These are phyloP conservation scores for Termitomyces sp. DNA, from an alignment of 768 basidiomycete species.

Conservation along the genomic window DNA sequence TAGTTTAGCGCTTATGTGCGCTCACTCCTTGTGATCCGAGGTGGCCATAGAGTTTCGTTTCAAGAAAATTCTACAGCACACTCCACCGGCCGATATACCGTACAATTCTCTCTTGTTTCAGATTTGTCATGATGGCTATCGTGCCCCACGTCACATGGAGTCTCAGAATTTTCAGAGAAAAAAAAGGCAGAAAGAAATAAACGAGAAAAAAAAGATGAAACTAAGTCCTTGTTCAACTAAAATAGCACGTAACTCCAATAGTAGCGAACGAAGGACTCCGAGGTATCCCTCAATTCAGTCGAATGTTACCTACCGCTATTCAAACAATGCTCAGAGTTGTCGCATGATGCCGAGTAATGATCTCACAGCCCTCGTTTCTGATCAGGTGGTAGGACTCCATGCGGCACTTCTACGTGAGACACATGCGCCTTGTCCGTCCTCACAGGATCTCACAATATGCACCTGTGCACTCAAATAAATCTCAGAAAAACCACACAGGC, in stretches of 20 bases:
- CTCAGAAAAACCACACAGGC: neutral
- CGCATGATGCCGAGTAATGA: neutral
- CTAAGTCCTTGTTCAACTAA: neutral
- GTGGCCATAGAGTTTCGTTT: constrained; percentile 8
- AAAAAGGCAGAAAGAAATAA: neutral
- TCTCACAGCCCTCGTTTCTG: neutral
- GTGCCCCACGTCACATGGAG: neutral
- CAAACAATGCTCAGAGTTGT: neutral
- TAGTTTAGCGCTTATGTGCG: constrained; percentile 1
- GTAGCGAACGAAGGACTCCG: neutral
- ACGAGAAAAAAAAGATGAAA: neutral
- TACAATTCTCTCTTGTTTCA: neutral
- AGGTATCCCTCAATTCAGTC: neutral
- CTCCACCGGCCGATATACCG: neutral
- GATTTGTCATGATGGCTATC: neutral
- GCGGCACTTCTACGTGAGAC: neutral
- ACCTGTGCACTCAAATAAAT: neutral
- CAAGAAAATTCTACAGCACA: neutral
- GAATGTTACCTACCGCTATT: neutral
- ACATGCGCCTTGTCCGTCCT: neutral
- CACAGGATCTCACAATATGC: neutral
- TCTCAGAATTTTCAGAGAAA: neutral
- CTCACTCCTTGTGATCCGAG: constrained; percentile 12
- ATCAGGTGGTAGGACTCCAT: neutral
- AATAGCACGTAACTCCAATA: neutral